Evolutionary conservation across 257 asterid genomes (phyloP).

Genomic region (Haberlea rhodopensis): DNA sequence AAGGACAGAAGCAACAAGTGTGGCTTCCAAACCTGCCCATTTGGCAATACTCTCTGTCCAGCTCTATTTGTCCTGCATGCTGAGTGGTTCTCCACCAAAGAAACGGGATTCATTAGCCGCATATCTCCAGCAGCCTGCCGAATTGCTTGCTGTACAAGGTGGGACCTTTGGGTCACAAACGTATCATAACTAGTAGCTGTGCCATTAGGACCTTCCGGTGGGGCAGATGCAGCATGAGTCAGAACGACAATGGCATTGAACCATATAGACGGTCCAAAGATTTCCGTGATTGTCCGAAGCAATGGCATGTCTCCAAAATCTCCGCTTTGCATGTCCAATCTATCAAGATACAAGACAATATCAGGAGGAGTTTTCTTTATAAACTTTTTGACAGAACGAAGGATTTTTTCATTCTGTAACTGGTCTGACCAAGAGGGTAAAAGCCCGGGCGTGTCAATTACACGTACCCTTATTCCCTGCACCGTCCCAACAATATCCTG

Average conservation of each 20-base stretch:
- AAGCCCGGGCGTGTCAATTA: slow-evolving; percentile 95
- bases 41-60: slow-evolving; percentile 97
- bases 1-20: slow-evolving; percentile 88
- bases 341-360: slow-evolving; percentile 90
- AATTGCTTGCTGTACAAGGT: slow-evolving; percentile 91
- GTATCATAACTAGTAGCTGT: slow-evolving; percentile 85
- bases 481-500: slow-evolving; percentile 98
- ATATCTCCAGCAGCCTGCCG: slow-evolving; percentile 98
- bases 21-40: slow-evolving; percentile 99
- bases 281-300: slow-evolving; percentile 80
- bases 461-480: slow-evolving; percentile 93
- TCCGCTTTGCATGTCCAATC: slow-evolving; percentile 92
- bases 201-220: slow-evolving; percentile 96
- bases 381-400: slow-evolving; percentile 68
- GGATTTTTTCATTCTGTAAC: slow-evolving; percentile 79
- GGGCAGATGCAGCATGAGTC: slow-evolving; percentile 98
- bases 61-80: slow-evolving; percentile 97
- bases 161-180: slow-evolving; percentile 97
- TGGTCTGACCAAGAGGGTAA: slow-evolving; percentile 97
- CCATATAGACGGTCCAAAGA: slow-evolving; percentile 95
- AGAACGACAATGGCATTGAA: slow-evolving; percentile 96
- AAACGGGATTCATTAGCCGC: slow-evolving; percentile 96
- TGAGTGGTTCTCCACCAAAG: slow-evolving; percentile 93
- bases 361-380: slow-evolving; percentile 91
- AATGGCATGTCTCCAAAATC: slow-evolving; percentile 92